Evolutionary conservation across 1,284 basidiomycete species (phyloP).

Genomic region (Athelia sp.): DNA sequence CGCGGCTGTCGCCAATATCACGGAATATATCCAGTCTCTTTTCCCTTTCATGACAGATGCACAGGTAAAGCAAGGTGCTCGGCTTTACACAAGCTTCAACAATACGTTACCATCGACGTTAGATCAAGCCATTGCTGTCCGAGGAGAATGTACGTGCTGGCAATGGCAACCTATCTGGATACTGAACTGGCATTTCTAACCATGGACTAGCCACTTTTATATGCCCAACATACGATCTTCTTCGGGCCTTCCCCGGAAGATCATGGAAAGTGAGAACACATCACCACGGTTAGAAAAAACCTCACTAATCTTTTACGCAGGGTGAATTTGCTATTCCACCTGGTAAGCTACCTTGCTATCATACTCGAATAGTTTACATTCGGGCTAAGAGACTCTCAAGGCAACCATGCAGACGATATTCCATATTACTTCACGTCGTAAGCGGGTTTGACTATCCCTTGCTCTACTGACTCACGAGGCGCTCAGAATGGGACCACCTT

Average conservation of each 20-base stretch:
- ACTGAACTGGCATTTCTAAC: too few relatives aligned
- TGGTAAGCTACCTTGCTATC: constrained; percentile 9
- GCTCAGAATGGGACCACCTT: constrained; percentile 14
- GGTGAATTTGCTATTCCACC: constrained; percentile 33
- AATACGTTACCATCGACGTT: constrained; percentile 4
- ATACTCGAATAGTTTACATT: not conserved
- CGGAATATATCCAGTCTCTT: constrained; percentile 28
- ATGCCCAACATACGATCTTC: constrained; percentile 30
- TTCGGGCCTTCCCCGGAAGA: constrained; percentile 21
- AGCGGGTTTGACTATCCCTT: constrained; percentile 1
- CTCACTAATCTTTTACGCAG: constrained; percentile 9
- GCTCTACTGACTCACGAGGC: constrained; percentile 6
- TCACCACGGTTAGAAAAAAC: not conserved
- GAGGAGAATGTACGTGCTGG: too few relatives aligned
- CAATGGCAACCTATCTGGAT: not conserved
- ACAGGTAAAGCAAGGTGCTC: constrained; percentile 18
- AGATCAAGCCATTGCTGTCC: constrained; percentile 19
- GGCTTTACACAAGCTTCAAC: constrained; percentile 14
- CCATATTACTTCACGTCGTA: constrained; percentile 26
- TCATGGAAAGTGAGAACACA: constrained; percentile 25
- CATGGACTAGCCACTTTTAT: constrained; percentile 32
- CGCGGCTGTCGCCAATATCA: constrained; percentile 17
- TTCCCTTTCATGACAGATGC: constrained; percentile 27
- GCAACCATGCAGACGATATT: constrained; percentile 27
- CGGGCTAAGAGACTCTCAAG: not conserved